Evolutionary conservation across 2,329 filamentous ascomycete genomes (phyloP).

Genomic region (Cytospora mali): DNA sequence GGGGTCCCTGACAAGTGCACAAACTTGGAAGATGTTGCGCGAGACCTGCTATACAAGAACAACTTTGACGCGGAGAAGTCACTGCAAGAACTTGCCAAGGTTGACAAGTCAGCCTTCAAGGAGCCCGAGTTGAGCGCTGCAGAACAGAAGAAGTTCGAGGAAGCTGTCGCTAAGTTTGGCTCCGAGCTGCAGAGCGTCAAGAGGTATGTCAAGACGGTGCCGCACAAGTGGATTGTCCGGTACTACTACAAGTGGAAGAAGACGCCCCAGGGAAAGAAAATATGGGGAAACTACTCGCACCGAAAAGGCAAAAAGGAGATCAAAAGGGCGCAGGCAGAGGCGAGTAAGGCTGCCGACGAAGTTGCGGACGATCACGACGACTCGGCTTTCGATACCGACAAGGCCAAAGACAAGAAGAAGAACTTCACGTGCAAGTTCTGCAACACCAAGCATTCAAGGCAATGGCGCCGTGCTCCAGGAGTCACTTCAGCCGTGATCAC

Average conservation of each 20-base stretch:
- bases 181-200: slow-evolving; percentile 85
- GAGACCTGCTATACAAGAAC: slow-evolving; percentile 71
- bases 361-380: slow-evolving; percentile 92
- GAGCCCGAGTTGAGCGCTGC: slow-evolving; percentile 79
- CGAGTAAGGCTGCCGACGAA: slow-evolving; percentile 82
- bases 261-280: slow-evolving; percentile 76
- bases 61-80: slow-evolving; percentile 73
- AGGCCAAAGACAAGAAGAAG: slow-evolving; percentile 77
- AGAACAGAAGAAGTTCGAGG: slow-evolving; percentile 89
- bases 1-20: slow-evolving; percentile 77
- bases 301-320: slow-evolving; percentile 89
- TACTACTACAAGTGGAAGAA: slow-evolving; percentile 99
- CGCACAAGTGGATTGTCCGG: slow-evolving; percentile 79
- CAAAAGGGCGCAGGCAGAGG: slow-evolving; percentile 69
- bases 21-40: slow-evolving; percentile 83
- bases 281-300: slow-evolving; percentile 88
- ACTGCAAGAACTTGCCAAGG: slow-evolving; percentile 67
- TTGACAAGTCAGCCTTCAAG: slow-evolving; percentile 74
- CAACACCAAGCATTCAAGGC: slow-evolving; percentile 73
- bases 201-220: slow-evolving; percentile 81
- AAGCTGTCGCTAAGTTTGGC: slow-evolving; percentile 85
- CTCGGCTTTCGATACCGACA: slow-evolving; percentile 90
- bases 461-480: slow-evolving; percentile 89
- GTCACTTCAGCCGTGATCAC: slow-evolving; percentile 71
- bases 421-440: slow-evolving; percentile 96